These are phyloP conservation scores for Aspergillus sp. DNA, from an alignment of 2,329 filamentous ascomycete species.

Conservation along the genomic window DNA sequence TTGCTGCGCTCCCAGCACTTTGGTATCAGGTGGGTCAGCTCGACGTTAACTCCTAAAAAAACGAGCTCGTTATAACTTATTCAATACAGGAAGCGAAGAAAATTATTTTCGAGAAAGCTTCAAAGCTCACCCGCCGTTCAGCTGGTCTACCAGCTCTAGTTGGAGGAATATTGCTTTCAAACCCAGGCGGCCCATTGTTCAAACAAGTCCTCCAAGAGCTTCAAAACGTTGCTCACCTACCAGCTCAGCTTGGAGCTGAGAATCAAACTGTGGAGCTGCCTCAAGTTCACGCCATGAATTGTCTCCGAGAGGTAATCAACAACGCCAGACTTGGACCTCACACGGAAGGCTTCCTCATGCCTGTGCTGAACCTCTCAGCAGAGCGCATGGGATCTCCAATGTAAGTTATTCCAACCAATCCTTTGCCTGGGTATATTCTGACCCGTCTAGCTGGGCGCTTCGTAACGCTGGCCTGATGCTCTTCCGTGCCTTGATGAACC, in stretches of 20 bases:
- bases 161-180: conserved; percentile 68
- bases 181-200: conserved; percentile 54
- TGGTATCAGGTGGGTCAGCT: conserved; percentile 68
- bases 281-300: conserved; percentile 94
- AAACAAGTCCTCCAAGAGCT: conserved; percentile 43
- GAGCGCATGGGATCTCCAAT: conserved; percentile 75
- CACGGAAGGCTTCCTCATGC: conserved; percentile 72
- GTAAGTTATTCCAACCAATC: conserved; percentile 44
- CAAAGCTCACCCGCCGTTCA: conserved; percentile 80
- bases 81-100: conserved; percentile 52
- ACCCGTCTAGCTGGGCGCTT: conserved; percentile 72
- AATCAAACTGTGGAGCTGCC: conserved; percentile 61
- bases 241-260: conserved; percentile 28
- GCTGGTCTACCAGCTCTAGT: conserved; percentile 88
- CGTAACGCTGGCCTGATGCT: conserved; percentile 91
- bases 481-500: conserved; percentile 79
- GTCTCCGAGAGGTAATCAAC: conserved; percentile 86
- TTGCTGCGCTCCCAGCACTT: conserved; percentile 53
- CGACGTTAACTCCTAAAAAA: neutral
- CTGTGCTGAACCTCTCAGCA: conserved; percentile 76
- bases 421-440: conserved; percentile 10
- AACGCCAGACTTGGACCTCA: conserved; percentile 71
- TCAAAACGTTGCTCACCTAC: conserved; percentile 37
- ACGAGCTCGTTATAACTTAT: neutral
- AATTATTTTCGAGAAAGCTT: conserved; percentile 72